Conservation (phyloP, 2,329 filamentous ascomycete species). For the Beauveria asiatica region DNA sequence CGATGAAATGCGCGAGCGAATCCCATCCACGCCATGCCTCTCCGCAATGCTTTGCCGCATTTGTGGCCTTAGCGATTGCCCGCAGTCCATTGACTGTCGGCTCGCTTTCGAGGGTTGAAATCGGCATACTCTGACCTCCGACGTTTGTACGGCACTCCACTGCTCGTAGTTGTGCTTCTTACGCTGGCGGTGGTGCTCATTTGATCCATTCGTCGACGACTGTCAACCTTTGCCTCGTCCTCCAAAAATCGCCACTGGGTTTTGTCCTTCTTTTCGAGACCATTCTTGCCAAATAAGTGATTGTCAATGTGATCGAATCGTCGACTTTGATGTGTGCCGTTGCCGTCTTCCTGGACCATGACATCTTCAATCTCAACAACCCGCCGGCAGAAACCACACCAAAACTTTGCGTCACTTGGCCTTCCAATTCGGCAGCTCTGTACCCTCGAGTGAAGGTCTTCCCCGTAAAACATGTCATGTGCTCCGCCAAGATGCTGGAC, state of each 20-base stretch:
- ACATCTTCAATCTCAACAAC: slow-evolving; percentile 37
- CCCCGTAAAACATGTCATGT: slow-evolving; percentile 31
- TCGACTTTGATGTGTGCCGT: slow-evolving; percentile 40
- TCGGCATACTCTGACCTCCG: not conserved
- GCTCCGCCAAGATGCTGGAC: slow-evolving; percentile 48
- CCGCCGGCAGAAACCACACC: slow-evolving; percentile 74
- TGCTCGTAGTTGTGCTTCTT: not conserved
- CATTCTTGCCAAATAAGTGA: slow-evolving; percentile 51
- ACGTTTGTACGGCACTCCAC: not conserved
- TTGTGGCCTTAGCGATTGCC: not conserved
- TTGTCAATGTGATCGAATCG: slow-evolving; percentile 65
- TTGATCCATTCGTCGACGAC: not conserved
- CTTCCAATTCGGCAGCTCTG: slow-evolving; percentile 52
- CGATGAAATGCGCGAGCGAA: not conserved
- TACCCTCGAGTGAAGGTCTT: slow-evolving; percentile 33
- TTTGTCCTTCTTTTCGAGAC: slow-evolving; percentile 33
- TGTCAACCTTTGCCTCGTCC: slow-evolving; percentile 3
- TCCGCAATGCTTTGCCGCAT: not conserved
- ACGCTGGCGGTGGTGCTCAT: not conserved
- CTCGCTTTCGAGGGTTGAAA: slow-evolving; percentile 1
- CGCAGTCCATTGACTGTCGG: not conserved
- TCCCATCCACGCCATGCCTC: no score
- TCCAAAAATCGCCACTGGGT: slow-evolving; percentile 45
- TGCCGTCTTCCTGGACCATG: slow-evolving; percentile 15
- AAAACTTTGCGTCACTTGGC: slow-evolving; percentile 60